Base-by-base conservation (phyloP, 176 grass and related monocot genomes). In the Cenchrus purpureus region DNA sequence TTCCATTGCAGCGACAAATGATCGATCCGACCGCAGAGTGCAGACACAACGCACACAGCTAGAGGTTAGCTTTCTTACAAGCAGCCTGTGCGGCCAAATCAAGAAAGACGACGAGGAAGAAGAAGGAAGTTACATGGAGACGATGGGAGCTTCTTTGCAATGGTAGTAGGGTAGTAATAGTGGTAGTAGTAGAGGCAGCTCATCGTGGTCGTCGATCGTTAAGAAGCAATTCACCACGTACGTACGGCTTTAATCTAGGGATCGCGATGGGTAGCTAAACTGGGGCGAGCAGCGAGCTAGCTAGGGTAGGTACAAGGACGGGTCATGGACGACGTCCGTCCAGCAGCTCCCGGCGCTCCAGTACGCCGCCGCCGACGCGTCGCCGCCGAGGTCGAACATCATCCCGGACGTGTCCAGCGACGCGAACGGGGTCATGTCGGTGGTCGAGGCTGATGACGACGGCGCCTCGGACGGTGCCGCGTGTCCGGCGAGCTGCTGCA, bases 281-380 rank as follows among this genome's bases (percentile, higher is more conserved):
- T 54, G 44, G 45, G 4, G 45, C 37, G 37, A 40, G 19, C 66
- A 25, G 43, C 43, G 6, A 6, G 19, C 66, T 11, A 43, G 12
- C 89, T 91, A 91, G 76, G 85, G 81, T 70, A 87, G 85, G 89
- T 91, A 91, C 62, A 88, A 58, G 71, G 54, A 77, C 10, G 85
- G 85, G 40, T 87, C 84, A 8, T 65, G 61, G 29, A 86, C 84
- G 29, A 86, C 84, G 80, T 91, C 89, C 62, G 85, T 80, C 89
- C 85, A 91, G 81, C 85, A 87, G 71, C 63, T 87, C 71, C 81
- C 85, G 55, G 69, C 62, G 64, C 71, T 81, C 89, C 89, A 91
- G 71, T 84, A 91, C 71, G 85, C 69, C 51, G 63, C 34, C 63
- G 37, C 57, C 20, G 50, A 44, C 15, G 81, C 68, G 59, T 87